Base-by-base conservation (phyloP, 23 red algal species). In the Gracilariopsis chorda region DNA sequence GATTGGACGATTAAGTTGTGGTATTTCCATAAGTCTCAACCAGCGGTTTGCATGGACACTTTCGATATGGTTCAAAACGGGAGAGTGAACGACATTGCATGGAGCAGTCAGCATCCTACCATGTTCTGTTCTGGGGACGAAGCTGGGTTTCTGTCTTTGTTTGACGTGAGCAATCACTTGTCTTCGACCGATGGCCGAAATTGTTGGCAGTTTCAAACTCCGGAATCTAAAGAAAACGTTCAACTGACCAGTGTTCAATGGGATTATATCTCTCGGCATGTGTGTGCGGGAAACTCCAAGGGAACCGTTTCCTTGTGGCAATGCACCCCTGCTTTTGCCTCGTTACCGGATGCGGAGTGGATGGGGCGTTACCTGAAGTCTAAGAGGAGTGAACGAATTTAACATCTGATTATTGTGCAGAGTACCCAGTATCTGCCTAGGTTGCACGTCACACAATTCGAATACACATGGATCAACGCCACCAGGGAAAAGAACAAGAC, bases 1-100 rank as follows among this genome's bases (percentile, higher is more conserved):
- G 80, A 84, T 67, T 84, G 85, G 85, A 75, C 35, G 28, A 20
- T 76, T n/a, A 52, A 61, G 48, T 48, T 89, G 44, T 89, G 85
- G 85, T 61, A 77, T 37, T 77, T 77, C 46, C 65, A 42, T 41
- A 62, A 59, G 56, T 51, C 48, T n/a, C 80, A 65, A 9, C 48
- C 0, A 48, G 42, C 48, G n/a, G 37, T 57, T 17, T 48, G 53
- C 25, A 34, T 84, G 35, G 56, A 44, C 45, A 84, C 42, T 34
- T 84, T 43, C 20, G 80, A 84, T 34, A 84, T 67, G 56, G 53
- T 84, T 19, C 55, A 67, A 40, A 60, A 84, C 39, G 80, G 80
- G 25, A 51, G 48, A 40, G 24, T 84, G 1, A 57, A 67, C n/a
- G 80, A 84, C 56, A 46, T 84, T 0, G 53, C 53, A 19, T 89